Evolutionary conservation across 1,284 basidiomycete species (phyloP).

Genomic region (Cerioporus squamosus): DNA sequence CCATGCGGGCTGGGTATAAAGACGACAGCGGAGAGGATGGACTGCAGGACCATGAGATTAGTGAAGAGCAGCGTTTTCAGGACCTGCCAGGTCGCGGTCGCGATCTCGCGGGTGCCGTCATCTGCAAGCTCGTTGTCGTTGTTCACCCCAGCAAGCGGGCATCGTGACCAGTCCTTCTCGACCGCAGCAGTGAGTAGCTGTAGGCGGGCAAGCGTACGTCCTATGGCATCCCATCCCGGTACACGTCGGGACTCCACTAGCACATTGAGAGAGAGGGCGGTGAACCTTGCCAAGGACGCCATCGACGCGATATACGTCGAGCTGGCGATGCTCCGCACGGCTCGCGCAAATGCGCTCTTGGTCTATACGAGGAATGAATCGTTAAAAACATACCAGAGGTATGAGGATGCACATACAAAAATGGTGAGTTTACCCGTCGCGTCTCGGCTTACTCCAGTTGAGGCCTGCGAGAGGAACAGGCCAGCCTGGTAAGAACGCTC

Average conservation of each 20-base stretch:
- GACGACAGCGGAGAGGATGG: constrained; percentile 56
- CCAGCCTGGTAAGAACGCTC: constrained; percentile 17
- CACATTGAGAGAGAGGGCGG: constrained; percentile 49
- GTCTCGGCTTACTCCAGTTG: background rate
- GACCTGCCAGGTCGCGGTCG: constrained; percentile 58
- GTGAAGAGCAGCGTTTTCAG: constrained; percentile 75
- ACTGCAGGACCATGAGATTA: constrained; percentile 67
- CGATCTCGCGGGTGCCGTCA: constrained; percentile 46
- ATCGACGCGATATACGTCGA: constrained; percentile 54
- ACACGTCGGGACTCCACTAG: constrained; percentile 50
- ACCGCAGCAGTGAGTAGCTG: constrained; percentile 43
- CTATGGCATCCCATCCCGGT: constrained; percentile 49
- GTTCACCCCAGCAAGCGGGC: constrained; percentile 42
- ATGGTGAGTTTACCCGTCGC: constrained; percentile 4
- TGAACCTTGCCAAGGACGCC: constrained; percentile 55
- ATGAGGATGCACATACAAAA: background rate
- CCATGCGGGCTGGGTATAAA: constrained; percentile 51
- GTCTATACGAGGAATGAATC: constrained; percentile 21
- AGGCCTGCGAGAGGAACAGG: constrained; percentile 6
- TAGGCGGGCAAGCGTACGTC: constrained; percentile 46
- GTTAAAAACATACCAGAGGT: background rate
- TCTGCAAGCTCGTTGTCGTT: constrained; percentile 37
- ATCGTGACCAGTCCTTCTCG: constrained; percentile 57
- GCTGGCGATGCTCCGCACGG: constrained; percentile 42
- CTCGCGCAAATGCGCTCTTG: constrained; percentile 35